Evolutionary conservation across 352 stramenopile genomes (phyloP).

Genomic region (Peronosclerospora sorghi): DNA sequence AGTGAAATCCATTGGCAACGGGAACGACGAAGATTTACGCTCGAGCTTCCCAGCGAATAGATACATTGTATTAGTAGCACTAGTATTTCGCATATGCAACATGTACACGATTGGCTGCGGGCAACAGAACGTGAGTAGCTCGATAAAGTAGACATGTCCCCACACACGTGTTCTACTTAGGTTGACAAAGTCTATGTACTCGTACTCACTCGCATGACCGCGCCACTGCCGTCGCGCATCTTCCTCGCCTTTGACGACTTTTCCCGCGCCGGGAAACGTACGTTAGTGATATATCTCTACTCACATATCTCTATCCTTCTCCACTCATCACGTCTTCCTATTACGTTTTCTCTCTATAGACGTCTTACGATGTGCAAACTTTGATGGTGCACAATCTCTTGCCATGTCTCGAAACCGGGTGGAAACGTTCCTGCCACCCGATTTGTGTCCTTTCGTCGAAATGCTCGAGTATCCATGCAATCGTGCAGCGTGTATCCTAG

Average conservation of each 20-base stretch:
- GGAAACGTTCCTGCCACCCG: constrained; percentile 4
- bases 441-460: constrained; percentile 9
- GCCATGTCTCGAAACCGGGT: constrained; percentile 1
- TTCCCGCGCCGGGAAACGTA: constrained; percentile 46
- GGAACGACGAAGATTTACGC: constrained; percentile 3
- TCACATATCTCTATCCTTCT: too few species aligned
- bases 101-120: too few species aligned
- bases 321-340: background rate
- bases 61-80: constrained; percentile 4
- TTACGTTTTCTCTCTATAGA: constrained; percentile 11
- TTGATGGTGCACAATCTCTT: constrained; percentile 4
- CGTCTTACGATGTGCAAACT: constrained; percentile 24
- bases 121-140: too few species aligned
- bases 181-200: too few species aligned
- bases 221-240: constrained; percentile 9
- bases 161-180: too few species aligned
- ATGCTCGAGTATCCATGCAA: constrained; percentile 6
- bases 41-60: constrained; percentile 1
- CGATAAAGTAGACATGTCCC: too few species aligned
- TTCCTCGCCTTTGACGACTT: constrained; percentile 67
- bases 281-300: constrained; percentile 1
- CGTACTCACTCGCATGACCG: background rate
- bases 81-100: constrained; percentile 2
- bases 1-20: constrained; percentile 37
- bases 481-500: constrained; percentile 23